Base-by-base conservation (phyloP, 2,329 filamentous ascomycete species). In the Canariomyces notabilis region DNA sequence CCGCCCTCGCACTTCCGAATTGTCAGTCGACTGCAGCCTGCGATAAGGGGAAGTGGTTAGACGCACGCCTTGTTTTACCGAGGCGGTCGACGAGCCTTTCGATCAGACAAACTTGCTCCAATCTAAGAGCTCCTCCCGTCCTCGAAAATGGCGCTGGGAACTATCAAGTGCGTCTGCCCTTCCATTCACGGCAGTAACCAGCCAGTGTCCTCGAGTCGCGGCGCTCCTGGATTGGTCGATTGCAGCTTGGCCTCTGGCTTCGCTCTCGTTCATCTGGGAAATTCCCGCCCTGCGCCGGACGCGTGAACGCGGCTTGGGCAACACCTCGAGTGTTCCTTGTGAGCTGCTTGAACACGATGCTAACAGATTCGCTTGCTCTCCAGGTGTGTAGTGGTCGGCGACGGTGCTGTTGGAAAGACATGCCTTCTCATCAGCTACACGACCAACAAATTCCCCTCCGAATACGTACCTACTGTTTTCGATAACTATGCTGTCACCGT, bases 401-500 rank as follows among this genome's bases (percentile, higher is more conserved):
- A 98, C 71, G 93, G 93, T 90, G 93, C 93, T 57, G 93, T 98
- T 60, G 93, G 93, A 69, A 98, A 98, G 79, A 98, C 93, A 58
- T 98, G 93, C 73, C 82, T 98, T 56, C 82, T 98, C 66, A 98
- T 98, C 74, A 95, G 89, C 68, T 98, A 98, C 73, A 98, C 93
- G 56, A 98, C 93, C 56, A 98, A 98, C 79, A 97, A 97, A 64
- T 98, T 98, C 70, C 93, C 93, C 29, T 96, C 90, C 62, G 93
- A 98, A 90, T 98, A 98, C 70, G 93, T 98, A 49, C 93, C 93
- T 42, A 98, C 93, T 22, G 93, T 98, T 55, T 98, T 98, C 70
- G 93, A 98, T 71, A 98, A 98, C 74, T 98, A 98, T 79, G 93
- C 93, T 48, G 93, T 98, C 67, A 98, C 93, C 57, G 93, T 98